Evolutionary conservation across 768 basidiomycete species (phyloP).

Genomic region (Macrocybe gigantea): DNA sequence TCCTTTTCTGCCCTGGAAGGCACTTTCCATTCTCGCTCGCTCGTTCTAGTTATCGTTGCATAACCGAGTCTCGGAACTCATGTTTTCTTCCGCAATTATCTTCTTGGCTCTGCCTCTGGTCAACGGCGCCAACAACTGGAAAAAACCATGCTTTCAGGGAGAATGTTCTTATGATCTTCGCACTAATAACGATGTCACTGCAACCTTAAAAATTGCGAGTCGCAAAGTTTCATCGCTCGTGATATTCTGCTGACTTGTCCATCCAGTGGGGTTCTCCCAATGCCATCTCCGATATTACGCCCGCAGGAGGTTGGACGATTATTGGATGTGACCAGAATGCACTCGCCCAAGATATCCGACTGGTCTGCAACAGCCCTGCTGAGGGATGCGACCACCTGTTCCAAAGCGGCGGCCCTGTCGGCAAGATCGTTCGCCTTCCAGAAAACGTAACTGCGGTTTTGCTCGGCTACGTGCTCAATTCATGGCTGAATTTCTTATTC

Average conservation of each 20-base stretch:
- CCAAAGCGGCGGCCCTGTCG: constrained; percentile 27
- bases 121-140: constrained; percentile 37
- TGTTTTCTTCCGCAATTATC: constrained; percentile 8
- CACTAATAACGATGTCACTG: constrained; percentile 23
- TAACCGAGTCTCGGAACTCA: background rate
- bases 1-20: too few species aligned
- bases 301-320: constrained; percentile 50
- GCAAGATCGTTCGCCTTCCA: constrained; percentile 48
- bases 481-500: background rate
- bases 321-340: constrained; percentile 35
- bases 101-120: constrained; percentile 11
- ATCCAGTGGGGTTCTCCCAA: constrained; percentile 29
- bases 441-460: constrained; percentile 33
- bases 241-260: background rate
- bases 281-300: constrained; percentile 37
- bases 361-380: constrained; percentile 34
- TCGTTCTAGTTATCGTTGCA: background rate
- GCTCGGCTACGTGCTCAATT: background rate
- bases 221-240: background rate
- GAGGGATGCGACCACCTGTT: constrained; percentile 34
- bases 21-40: background rate
- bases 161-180: constrained; percentile 34
- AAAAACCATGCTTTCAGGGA: constrained; percentile 29
- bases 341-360: constrained; percentile 39
- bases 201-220: constrained; percentile 33